Conservation (phyloP, 306 rosid genomes). For the Canavalia gladiata region DNA sequence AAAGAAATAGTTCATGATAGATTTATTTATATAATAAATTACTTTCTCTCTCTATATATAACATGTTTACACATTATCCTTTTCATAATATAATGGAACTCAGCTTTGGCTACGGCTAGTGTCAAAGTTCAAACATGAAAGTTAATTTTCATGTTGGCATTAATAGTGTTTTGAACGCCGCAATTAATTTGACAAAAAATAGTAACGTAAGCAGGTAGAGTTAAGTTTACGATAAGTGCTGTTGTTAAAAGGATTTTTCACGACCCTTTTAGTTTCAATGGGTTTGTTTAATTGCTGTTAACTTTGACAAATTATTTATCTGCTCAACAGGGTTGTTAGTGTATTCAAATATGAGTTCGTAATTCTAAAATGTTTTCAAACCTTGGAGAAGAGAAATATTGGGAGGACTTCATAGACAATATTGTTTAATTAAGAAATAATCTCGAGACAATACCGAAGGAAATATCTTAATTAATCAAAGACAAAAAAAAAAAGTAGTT, state of each 20-base stretch:
- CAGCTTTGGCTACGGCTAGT: conserved; percentile 13
- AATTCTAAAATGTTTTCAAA: no score
- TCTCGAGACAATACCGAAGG: no score
- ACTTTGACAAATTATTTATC: neutral
- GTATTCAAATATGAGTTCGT: no score
- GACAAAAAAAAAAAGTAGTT: no score
- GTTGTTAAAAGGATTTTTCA: conserved; percentile 1
- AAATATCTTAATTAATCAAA: no score
- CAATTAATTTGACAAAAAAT: neutral
- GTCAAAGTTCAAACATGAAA: neutral
- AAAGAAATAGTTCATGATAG: no score
- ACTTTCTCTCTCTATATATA: no score
- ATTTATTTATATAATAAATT: no score
- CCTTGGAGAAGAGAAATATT: no score
- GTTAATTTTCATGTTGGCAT: conserved; percentile 6
- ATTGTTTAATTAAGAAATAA: no score
- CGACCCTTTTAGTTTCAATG: conserved; percentile 14
- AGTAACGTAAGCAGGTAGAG: neutral
- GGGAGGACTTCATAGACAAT: no score
- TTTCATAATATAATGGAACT: conserved; percentile 15
- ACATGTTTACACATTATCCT: neutral
- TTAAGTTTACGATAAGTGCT: conserved; percentile 14
- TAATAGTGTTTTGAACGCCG: neutral
- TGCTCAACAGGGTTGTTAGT: no score
- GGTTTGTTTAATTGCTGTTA: neutral